Base-by-base conservation (phyloP, 2,329 filamentous ascomycete genomes). In the Paecilomyces fulvus region DNA sequence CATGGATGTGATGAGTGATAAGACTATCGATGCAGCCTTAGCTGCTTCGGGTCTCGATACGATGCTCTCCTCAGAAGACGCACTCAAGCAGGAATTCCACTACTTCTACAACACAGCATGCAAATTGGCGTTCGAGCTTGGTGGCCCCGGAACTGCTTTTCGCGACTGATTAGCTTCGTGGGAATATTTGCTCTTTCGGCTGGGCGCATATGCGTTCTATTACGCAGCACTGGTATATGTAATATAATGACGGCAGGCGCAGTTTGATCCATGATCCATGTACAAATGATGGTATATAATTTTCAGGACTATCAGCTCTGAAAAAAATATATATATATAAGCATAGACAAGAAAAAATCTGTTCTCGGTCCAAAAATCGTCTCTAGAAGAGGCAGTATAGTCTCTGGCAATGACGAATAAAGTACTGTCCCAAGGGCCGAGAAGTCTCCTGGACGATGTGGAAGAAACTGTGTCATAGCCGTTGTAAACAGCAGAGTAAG, bases 61-160 rank as follows among this genome's bases (percentile, higher is more conserved):
- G 5, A 43, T 43, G 37, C 37, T 43, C 37, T 43, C 37, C 8
- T 43, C 54, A 17, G 55, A 59, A n/a, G 54, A 52, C 8, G 55
- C 61, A 31, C 55, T 67, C 33, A 58, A 65, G 49, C 54, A 58
- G 1, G 58, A 66, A 10, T 74, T 75, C 54, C 61, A 68, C 54
- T 65, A 65, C 0, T 73, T 75, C 51, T 75, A 74, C 52, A 65
- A 58, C 5, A 59, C 67, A 11, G 69, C 73, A 14, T 75, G 72
- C 55, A 62, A 66, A 10, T 63, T 75, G 64, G 71, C 73, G 23
- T 74, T 75, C 58, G 61, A 69, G 55, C 56, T 73, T 48, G 65
- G 70, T 23, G 63, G 50, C 37, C 58, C 62, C 51, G 55, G 54
- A 23, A 43, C 46, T 48, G 49, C 51, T 25, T 48, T 31, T n/a